phyloP scores from a whole-genome alignment of 1,284 basidiomycete genomes.

The Testicularia cyperi region DNA sequence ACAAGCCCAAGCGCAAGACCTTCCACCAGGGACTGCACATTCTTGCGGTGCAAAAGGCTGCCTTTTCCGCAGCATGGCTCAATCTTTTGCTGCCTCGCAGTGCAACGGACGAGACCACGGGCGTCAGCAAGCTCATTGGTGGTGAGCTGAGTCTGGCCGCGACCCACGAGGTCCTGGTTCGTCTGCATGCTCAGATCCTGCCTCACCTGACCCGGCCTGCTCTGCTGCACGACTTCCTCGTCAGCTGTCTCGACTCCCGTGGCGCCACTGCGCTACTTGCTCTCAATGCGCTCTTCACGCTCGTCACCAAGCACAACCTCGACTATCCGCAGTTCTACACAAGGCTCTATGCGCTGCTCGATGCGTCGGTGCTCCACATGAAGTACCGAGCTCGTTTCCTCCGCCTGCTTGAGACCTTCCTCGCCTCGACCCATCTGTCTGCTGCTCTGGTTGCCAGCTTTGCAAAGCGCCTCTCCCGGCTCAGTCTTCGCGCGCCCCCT shows the following conservation, averaged over 20 bases:
- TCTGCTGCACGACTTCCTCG: conserved; percentile 91
- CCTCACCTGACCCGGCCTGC: conserved; percentile 75
- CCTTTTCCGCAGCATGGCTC: conserved; percentile 78
- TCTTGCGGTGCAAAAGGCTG: conserved; percentile 72
- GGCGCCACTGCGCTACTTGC: conserved; percentile 85
- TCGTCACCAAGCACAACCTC: conserved; percentile 91
- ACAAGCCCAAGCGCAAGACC: conserved; percentile 50
- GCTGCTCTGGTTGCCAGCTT: conserved; percentile 88
- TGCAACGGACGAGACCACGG: conserved; percentile 7
- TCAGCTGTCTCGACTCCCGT: conserved; percentile 70
- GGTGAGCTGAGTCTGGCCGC: conserved; percentile 63
- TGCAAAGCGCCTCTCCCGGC: conserved; percentile 82
- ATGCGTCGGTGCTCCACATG: conserved; percentile 76
- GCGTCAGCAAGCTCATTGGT: conserved; percentile 54
- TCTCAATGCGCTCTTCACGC: conserved; percentile 83
- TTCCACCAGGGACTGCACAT: conserved; percentile 66
- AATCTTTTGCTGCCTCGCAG: conserved; percentile 67
- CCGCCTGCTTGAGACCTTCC: conserved; percentile 83
- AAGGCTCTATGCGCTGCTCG: conserved; percentile 82
- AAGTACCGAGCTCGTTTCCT: conserved; percentile 94
- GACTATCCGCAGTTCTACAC: conserved; percentile 96
- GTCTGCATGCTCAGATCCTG: conserved; percentile 80
- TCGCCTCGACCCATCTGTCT: conserved; percentile 88
- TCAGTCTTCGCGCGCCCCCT: conserved; percentile 82
- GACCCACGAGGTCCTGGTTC: conserved; percentile 69